Evolutionary conservation across 2,329 filamentous ascomycete species (phyloP).

Genomic region (Chaetomium sp.): DNA sequence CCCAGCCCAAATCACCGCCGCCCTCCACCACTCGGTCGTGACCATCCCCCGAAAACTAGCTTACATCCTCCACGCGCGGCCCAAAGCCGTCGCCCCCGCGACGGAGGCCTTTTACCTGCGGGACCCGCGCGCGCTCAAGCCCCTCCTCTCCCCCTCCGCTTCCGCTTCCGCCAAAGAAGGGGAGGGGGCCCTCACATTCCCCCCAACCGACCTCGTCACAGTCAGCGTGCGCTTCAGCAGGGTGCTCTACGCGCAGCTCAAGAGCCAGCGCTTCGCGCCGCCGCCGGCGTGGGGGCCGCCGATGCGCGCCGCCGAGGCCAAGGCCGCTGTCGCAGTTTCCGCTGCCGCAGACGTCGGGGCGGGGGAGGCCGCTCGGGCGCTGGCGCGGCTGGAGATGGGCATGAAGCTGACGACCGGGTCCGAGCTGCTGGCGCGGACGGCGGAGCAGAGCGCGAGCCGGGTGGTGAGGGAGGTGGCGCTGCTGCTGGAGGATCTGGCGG

Average conservation of each 20-base stretch:
- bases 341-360: slow-evolving; percentile 31
- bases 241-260: slow-evolving; percentile 86
- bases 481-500: slow-evolving; percentile 72
- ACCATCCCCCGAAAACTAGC: slow-evolving; percentile 81
- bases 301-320: slow-evolving; percentile 38
- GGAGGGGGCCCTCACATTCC: slow-evolving; percentile 58
- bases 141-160: slow-evolving; percentile 56
- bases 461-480: slow-evolving; percentile 74
- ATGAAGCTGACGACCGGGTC: slow-evolving; percentile 92
- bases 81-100: slow-evolving; percentile 77
- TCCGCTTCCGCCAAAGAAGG: slow-evolving; percentile 40
- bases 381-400: slow-evolving; percentile 64
- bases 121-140: slow-evolving; percentile 74
- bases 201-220: slow-evolving; percentile 76
- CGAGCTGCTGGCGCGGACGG: slow-evolving; percentile 77
- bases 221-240: slow-evolving; percentile 82
- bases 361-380: slow-evolving; percentile 28
- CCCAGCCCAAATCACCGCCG: slow-evolving; percentile 71
- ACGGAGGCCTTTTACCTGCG: slow-evolving; percentile 92
- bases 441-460: slow-evolving; percentile 67
- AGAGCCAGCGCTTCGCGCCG: slow-evolving; percentile 74
- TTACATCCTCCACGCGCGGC: slow-evolving; percentile 72
- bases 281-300: slow-evolving; percentile 57
- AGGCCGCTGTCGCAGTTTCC: slow-evolving; percentile 19
- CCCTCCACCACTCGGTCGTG: slow-evolving; percentile 73